Conservation (phyloP, 257 asterid species). For the Avicennia marina region DNA sequence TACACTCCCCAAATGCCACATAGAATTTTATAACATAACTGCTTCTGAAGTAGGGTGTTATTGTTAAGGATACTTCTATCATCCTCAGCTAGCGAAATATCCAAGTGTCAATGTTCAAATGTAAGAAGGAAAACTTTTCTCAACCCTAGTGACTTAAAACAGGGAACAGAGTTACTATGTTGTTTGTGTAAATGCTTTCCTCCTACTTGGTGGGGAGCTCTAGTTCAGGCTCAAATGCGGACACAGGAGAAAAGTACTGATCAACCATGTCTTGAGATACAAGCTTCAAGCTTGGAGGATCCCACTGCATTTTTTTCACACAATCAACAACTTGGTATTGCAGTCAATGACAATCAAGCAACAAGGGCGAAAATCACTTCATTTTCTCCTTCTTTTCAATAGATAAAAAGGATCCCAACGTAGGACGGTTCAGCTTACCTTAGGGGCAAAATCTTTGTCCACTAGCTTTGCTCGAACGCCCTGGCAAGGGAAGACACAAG, state of each 20-base stretch:
- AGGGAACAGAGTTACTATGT: no score
- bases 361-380: neutral
- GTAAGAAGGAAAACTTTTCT: no score
- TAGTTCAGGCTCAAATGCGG: slow-evolving; percentile 75
- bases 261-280: slow-evolving; percentile 89
- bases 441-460: slow-evolving; percentile 71
- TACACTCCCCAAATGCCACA: no score
- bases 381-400: no score
- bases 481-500: slow-evolving; percentile 30
- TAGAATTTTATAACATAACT: no score
- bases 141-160: no score
- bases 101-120: no score
- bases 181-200: slow-evolving; percentile 92
- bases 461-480: slow-evolving; percentile 85
- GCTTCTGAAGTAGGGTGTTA: no score
- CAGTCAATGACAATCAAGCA: no score
- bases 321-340: no score
- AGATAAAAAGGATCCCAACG: neutral
- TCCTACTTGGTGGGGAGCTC: slow-evolving; percentile 67
- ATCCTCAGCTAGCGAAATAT: no score
- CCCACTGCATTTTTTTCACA: slow-evolving; percentile 68
- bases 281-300: slow-evolving; percentile 81
- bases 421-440: slow-evolving; percentile 41
- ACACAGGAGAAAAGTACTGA: slow-evolving; percentile 56
- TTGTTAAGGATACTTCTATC: no score